phyloP scores from a whole-genome alignment of 108 stramenopile species.

The Phaeodactylum tricornutum region DNA sequence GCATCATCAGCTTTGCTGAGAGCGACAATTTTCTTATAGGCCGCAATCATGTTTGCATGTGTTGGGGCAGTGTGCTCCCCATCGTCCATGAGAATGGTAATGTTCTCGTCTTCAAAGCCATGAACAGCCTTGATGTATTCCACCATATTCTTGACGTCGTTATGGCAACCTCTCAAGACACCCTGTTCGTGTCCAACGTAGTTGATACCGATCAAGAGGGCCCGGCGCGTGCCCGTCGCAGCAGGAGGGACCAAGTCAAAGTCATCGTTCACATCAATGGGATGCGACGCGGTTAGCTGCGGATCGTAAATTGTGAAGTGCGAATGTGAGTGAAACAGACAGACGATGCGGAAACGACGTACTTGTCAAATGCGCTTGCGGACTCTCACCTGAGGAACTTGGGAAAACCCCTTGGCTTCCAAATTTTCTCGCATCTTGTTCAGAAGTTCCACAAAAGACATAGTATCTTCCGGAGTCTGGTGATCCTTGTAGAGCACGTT shows the following conservation, averaged over 20 bases:
- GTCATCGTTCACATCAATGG: constrained; percentile 16
- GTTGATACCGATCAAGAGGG: constrained; percentile 84
- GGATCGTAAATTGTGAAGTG: constrained; percentile 54
- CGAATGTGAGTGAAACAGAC: no score
- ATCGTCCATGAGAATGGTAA: constrained; percentile 28
- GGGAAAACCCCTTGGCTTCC: constrained; percentile 7
- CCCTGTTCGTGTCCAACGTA: constrained; percentile 24
- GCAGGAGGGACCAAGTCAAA: constrained; percentile 29
- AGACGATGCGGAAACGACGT: no score
- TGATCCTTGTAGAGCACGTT: constrained; percentile 48
- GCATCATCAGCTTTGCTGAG: constrained; percentile 45
- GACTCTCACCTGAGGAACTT: constrained; percentile 20
- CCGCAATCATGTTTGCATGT: constrained; percentile 42
- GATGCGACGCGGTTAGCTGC: constrained; percentile 42
- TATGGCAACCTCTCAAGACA: constrained; percentile 77
- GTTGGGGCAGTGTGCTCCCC: constrained; percentile 45
- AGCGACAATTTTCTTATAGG: constrained; percentile 33
- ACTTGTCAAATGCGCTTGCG: constrained; percentile 21
- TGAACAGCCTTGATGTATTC: constrained; percentile 70
- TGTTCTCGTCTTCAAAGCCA: constrained; percentile 68
- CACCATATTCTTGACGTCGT: constrained; percentile 69
- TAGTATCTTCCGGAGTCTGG: constrained; percentile 18
- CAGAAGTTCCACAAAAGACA: constrained; percentile 51
- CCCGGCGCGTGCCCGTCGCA: constrained; percentile 16
- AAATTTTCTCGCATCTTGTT: constrained; percentile 7